Percentiles rank a stretch among this genome's conserved stretches.
Conservation (phyloP, 108 stramenopile genomes). For the Cyclotella sp. region DNA sequence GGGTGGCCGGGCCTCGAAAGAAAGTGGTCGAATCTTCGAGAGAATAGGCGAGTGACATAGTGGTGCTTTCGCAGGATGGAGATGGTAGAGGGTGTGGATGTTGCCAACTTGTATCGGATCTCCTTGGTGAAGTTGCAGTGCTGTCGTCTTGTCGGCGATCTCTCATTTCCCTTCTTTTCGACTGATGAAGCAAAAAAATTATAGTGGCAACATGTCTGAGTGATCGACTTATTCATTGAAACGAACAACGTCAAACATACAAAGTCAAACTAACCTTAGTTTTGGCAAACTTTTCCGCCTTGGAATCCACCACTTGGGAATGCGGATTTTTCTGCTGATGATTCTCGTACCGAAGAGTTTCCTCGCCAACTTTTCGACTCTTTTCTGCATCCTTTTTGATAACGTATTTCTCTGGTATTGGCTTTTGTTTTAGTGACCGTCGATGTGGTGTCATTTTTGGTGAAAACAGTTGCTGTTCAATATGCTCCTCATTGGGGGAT, state of each 20-base stretch:
- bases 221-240: neutral
- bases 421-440: neutral
- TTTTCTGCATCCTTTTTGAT: neutral
- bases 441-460: neutral
- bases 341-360: neutral
- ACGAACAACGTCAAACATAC: neutral
- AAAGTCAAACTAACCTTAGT: slow-evolving; percentile 37
- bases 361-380: neutral
- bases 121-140: slow-evolving; percentile 12
- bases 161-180: slow-evolving; percentile 50
- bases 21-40: slow-evolving; percentile 52
- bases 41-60: slow-evolving; percentile 62
- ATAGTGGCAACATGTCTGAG: neutral
- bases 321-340: neutral
- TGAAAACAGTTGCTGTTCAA: slow-evolving; percentile 7
- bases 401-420: neutral
- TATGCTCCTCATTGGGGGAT: slow-evolving; percentile 3
- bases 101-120: neutral
- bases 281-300: slow-evolving; percentile 36
- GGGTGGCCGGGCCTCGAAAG: neutral
- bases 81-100: slow-evolving; percentile 21
- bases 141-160: slow-evolving; percentile 52
- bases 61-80: slow-evolving; percentile 47
- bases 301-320: slow-evolving; percentile 2
- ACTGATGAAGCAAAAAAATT: slow-evolving; percentile 19